Evolutionary conservation across 2,329 filamentous ascomycete genomes (phyloP).

Genomic region (Sclerotinia glacialis): DNA sequence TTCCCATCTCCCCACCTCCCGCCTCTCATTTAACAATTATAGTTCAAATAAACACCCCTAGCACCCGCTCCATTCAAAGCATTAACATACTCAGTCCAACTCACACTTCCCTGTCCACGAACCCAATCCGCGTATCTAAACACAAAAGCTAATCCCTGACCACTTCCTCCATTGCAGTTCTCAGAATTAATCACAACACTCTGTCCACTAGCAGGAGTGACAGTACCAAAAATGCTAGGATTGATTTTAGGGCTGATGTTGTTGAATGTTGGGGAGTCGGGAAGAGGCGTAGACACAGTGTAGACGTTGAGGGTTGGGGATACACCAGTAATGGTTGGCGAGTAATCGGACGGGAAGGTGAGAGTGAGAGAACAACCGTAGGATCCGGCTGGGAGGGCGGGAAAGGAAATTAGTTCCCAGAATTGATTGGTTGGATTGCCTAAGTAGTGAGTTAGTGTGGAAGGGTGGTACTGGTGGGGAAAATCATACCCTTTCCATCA

Average conservation of each 20-base stretch:
- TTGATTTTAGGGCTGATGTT: slow-evolving; percentile 14
- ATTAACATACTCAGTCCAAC: slow-evolving; percentile 25
- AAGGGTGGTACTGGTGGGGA: background rate
- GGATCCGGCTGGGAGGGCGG: background rate
- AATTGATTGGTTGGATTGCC: background rate
- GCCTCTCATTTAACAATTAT: slow-evolving; percentile 24
- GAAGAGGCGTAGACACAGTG: slow-evolving; percentile 13
- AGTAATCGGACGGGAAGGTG: slow-evolving; percentile 1
- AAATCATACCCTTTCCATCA: slow-evolving; percentile 2
- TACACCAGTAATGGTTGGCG: background rate
- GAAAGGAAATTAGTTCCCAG: slow-evolving; percentile 13
- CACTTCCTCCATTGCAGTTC: slow-evolving; percentile 12
- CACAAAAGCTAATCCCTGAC: slow-evolving; percentile 22
- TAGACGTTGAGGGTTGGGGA: slow-evolving; percentile 22
- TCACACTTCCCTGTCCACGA: slow-evolving; percentile 15
- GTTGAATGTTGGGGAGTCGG: slow-evolving; percentile 18
- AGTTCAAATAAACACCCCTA: slow-evolving; percentile 25
- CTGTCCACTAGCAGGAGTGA: slow-evolving; percentile 17
- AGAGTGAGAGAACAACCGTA: slow-evolving; percentile 18
- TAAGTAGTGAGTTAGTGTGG: background rate
- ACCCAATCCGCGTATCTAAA: slow-evolving; percentile 26
- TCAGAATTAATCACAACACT: slow-evolving; percentile 19
- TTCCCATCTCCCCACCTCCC: background rate
- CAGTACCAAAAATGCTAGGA: slow-evolving; percentile 18
- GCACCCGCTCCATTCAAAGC: slow-evolving; percentile 21